Base-by-base conservation (phyloP, 208 protist species). In the Leishmania amazonensis region DNA sequence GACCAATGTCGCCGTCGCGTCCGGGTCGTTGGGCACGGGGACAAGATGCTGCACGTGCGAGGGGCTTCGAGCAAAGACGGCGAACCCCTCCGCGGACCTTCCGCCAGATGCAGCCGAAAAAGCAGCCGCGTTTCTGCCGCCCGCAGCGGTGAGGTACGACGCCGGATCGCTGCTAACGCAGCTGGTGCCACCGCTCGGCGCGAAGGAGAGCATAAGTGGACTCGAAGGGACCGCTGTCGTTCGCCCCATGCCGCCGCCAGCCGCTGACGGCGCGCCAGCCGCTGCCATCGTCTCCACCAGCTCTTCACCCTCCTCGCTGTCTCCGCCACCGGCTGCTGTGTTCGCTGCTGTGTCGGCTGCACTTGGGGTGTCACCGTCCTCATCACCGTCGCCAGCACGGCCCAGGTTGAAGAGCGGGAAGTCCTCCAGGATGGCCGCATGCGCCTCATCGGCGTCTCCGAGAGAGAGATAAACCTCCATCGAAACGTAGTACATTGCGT, bases 401-500 rank as follows among this genome's bases (percentile, higher is more conserved):
- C 49, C 0, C 35, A 79, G 42, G 51, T 57, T 72, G 60, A 87
- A 78, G 31, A 83, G 79, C 57, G 78, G 79, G 15, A 80, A 62
- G n/a, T 86, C 80, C 13, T 78, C 73, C 58, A 38, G 6, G 2
- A 42, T n/a, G n/a, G 74, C 67, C 9, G 62, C 38, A 64, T 85
- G 76, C 8, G 49, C 77, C 21, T 81, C 82, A 42, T 88, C 88
- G 47, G 75, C 83, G 79, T 92, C 86, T 8, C 88, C 88, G 1
- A 92, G 76, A 1, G 88, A 92, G 13, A 92, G 78, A 77, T 92
- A 92, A 38, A 92, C 86, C 80, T 92, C 88, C 82, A 92, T 87
- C 0, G 88, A 92, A 2, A 89, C 79, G 76, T 88, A 90, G 85
- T 87, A 92, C 86, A 92, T 89, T 49, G 84, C 68, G 57, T 92